Evolutionary conservation across 129 eudicot genomes (phyloP), one percentile per base, ranked within the genome.

Genomic region (Tanacetum coccineum): DNA sequence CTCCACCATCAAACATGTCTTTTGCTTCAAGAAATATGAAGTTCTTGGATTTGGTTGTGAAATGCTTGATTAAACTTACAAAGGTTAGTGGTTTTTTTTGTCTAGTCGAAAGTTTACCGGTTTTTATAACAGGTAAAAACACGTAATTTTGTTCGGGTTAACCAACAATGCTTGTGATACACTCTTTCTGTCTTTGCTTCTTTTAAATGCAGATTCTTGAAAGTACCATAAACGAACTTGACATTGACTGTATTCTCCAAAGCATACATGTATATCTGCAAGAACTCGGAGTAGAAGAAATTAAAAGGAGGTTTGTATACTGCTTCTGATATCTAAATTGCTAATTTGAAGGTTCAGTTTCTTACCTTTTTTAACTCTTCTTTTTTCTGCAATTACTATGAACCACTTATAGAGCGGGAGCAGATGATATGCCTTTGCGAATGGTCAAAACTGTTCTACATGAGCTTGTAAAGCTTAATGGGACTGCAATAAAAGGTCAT

Each of bases 401-500:
- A 55, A 71, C 32, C 26, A 22, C 56, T 58, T 64, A 45, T 79
- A 91, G 99, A 81, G 99, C 99, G 11, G 99, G 99, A 76, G 99
- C 99, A 39, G 99, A 93, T 79, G 99, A 93, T 79, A 93, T 89
- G 69, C 99, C 99, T 40, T 79, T 93, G 76, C 95, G 99, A 40
- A 93, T 93, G 99, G 99, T 93, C n/a, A 93, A 93, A 84, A 93
- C 99, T 51, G 95, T 93, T 76, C 81, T 93, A 56, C 99, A 93
- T 60, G 99, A 93, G 80, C 99, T 93, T 65, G 99, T 93, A 26
- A 93, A 93, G 84, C 96, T 93, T 70, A 95, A 88, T 45, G 96
- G 95, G 61, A 93, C 99, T 46, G 92, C 99, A 56, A 93, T 93
- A 42, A 93, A 93, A 74, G 99, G 99, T 39, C 99, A 93, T 87